Conservation (phyloP, 352 stramenopile genomes). For the Pythium sp. region DNA sequence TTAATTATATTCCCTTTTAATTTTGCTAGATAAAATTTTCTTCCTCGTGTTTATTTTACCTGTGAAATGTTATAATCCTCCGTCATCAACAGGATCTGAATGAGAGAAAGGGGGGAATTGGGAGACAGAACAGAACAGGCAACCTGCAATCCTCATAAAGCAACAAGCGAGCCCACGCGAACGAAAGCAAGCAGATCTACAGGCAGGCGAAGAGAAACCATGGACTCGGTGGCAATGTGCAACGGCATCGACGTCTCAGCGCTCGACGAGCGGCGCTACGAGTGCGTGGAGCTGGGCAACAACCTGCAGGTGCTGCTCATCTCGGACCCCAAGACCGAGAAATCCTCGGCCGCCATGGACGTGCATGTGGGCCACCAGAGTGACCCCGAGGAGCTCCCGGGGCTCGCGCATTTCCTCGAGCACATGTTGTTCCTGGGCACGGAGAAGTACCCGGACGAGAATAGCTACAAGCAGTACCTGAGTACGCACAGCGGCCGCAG, state of each 20-base stretch:
- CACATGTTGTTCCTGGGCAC: conserved; percentile 98
- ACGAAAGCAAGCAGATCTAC: not conserved
- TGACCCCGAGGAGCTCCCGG: conserved; percentile 84
- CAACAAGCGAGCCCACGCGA: not conserved
- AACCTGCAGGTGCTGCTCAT: conserved; percentile 78
- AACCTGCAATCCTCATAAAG: not conserved
- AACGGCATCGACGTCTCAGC: conserved; percentile 50
- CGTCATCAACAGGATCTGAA: not conserved
- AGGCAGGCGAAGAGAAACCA: not conserved
- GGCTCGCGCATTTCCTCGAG: conserved; percentile 92
- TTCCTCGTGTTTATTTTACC: not conserved
- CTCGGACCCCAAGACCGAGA: conserved; percentile 90
- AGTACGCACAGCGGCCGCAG: conserved; percentile 90
- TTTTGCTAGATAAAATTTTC: not conserved
- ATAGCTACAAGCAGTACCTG: conserved; percentile 94
- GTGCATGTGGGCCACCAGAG: conserved; percentile 93
- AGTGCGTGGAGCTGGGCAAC: conserved; percentile 50
- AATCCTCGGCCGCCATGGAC: conserved; percentile 92
- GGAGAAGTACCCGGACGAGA: conserved; percentile 94
- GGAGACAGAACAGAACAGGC: not conserved
- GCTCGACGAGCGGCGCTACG: conserved; percentile 65
- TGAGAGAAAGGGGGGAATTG: not conserved
- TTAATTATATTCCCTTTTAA: not conserved
- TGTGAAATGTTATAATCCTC: not conserved
- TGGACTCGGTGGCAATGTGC: conserved; percentile 16